These are phyloP conservation scores for Fraxinus sp. DNA, from an alignment of 305 asterid species.

Conservation along the genomic window DNA sequence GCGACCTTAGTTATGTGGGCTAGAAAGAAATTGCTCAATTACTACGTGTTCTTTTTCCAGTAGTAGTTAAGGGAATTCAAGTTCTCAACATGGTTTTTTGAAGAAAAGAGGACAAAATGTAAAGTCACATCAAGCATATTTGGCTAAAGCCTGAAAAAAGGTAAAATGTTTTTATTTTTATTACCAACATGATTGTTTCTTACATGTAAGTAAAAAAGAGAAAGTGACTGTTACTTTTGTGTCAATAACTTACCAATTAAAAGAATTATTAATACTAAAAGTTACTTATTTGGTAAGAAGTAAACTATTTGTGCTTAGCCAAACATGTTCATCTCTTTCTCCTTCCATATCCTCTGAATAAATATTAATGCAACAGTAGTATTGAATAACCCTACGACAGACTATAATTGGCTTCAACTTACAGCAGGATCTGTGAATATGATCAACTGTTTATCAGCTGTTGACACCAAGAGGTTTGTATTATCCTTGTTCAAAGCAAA, in stretches of 20 bases:
- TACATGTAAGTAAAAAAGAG: not conserved
- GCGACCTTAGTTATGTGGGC: not conserved
- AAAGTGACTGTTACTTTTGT: not conserved
- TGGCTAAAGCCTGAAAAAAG: not conserved
- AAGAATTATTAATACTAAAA: not conserved
- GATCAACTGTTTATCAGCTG: conserved; percentile 78
- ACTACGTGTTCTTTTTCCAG: too few species aligned
- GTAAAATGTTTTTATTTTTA: not conserved
- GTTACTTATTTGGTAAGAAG: not conserved
- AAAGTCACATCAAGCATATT: not conserved
- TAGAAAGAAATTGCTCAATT: not conserved
- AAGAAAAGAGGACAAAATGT: not conserved
- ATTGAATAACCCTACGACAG: conserved; percentile 8
- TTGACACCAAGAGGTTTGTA: conserved; percentile 87
- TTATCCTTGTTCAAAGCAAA: conserved; percentile 78
- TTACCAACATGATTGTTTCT: not conserved
- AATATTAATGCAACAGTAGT: not conserved
- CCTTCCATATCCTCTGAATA: conserved; percentile 1
- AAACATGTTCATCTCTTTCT: not conserved
- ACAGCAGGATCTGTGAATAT: conserved; percentile 93
- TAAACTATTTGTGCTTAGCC: not conserved
- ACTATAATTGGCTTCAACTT: conserved; percentile 39
- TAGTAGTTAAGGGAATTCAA: not conserved
- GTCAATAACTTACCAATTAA: not conserved
- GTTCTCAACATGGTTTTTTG: not conserved